These are phyloP conservation scores for Auxenochlorella protothecoides DNA, from an alignment of 139 green algal species.

Conservation along the genomic window DNA sequence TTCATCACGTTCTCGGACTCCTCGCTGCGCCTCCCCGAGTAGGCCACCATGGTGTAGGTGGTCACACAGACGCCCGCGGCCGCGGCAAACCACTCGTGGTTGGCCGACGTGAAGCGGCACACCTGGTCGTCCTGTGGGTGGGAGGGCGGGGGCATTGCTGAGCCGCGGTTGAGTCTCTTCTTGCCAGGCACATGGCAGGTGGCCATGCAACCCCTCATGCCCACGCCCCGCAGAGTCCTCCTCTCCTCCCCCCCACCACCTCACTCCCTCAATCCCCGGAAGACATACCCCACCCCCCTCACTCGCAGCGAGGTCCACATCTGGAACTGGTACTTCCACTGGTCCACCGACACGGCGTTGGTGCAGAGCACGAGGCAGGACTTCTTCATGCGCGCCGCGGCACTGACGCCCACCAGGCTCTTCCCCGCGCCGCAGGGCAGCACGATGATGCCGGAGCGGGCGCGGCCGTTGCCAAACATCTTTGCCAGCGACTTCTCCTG, in stretches of 20 bases:
- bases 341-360: conserved; percentile 83
- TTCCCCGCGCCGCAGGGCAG: conserved; percentile 96
- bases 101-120: conserved; percentile 74
- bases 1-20: conserved; percentile 48
- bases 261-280: too few species aligned
- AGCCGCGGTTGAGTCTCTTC: background rate
- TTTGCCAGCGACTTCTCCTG: conserved; percentile 89
- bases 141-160: background rate
- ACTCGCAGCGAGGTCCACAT: conserved; percentile 86
- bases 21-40: conserved; percentile 46
- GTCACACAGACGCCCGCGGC: conserved; percentile 67
- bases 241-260: too few species aligned
- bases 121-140: conserved; percentile 60
- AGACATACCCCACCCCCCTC: background rate
- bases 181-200: too few species aligned
- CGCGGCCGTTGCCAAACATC: conserved; percentile 97
- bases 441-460: conserved; percentile 90
- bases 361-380: conserved; percentile 70
- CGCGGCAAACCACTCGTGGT: conserved; percentile 66
- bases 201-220: too few species aligned
- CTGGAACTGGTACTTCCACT: conserved; percentile 96
- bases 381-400: conserved; percentile 79
- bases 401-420: conserved; percentile 80
- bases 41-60: conserved; percentile 96
- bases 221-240: too few species aligned